Conservation (phyloP, 441 rosid species). For the Adansonia rubrostipa region DNA sequence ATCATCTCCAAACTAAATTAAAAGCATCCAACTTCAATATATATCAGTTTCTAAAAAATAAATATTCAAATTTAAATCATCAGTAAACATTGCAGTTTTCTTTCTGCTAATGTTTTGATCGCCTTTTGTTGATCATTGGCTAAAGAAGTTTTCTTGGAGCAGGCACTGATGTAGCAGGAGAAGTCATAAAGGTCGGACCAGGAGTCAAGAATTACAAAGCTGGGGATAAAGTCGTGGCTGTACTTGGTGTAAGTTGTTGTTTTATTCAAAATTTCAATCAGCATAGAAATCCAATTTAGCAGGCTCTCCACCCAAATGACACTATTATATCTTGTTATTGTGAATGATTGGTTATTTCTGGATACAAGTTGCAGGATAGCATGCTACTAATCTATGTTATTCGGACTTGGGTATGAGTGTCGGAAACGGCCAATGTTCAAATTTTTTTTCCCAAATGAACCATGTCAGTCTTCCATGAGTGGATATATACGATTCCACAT, state of each 20-base stretch:
- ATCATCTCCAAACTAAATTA: neutral
- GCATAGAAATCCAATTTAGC: neutral
- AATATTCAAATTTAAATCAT: no score
- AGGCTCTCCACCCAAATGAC: neutral
- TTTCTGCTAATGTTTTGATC: neutral
- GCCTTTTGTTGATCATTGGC: neutral
- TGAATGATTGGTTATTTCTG: neutral
- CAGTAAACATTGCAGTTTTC: neutral
- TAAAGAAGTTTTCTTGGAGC: conserved; percentile 24
- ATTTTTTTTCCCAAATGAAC: no score
- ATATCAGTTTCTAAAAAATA: no score
- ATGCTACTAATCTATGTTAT: neutral
- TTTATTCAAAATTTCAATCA: neutral
- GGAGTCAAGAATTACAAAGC: conserved; percentile 60
- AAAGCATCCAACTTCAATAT: no score
- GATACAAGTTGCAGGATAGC: neutral
- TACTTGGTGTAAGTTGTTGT: conserved; percentile 38
- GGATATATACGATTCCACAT: no score
- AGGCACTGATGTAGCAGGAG: conserved; percentile 77
- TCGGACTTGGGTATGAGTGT: neutral
- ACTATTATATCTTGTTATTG: neutral
- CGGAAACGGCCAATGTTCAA: no score
- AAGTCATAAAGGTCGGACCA: conserved; percentile 62
- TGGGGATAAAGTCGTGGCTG: conserved; percentile 80
- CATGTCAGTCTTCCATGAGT: no score